Percentiles rank a stretch among this genome's conserved stretches.
phyloP scores from a whole-genome alignment of 129 eudicot species.

The Flaveria trinervia region DNA sequence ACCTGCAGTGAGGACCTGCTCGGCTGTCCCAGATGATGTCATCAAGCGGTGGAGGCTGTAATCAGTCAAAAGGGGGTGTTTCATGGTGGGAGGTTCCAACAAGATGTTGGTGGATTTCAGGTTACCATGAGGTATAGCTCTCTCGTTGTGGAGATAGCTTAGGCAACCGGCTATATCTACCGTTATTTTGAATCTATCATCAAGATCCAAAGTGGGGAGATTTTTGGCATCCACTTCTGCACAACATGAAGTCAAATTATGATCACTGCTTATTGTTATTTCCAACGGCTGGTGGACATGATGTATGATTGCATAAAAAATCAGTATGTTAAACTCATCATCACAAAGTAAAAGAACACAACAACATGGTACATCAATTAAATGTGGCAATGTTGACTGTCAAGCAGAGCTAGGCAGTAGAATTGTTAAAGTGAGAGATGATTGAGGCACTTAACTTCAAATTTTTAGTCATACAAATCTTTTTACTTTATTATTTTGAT shows the following conservation, averaged over 20 bases:
- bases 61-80: slow-evolving; percentile 58
- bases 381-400: neutral
- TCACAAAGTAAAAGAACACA: slow-evolving; percentile 9
- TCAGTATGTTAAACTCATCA: neutral
- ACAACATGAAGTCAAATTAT: slow-evolving; percentile 20
- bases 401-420: neutral
- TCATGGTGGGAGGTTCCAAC: slow-evolving; percentile 51
- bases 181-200: slow-evolving; percentile 52
- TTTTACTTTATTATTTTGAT: neutral
- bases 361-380: neutral
- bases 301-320: neutral
- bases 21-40: slow-evolving; percentile 78
- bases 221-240: slow-evolving; percentile 57
- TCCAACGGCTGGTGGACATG: neutral
- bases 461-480: neutral
- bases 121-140: slow-evolving; percentile 87
- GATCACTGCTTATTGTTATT: neutral
- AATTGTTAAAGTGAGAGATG: neutral
- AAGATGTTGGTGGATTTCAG: slow-evolving; percentile 80
- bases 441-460: neutral
- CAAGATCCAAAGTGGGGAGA: slow-evolving; percentile 48
- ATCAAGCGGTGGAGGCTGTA: slow-evolving; percentile 85
- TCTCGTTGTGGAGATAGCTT: slow-evolving; percentile 72
- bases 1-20: slow-evolving; percentile 79
- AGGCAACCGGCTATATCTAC: slow-evolving; percentile 68